Evolutionary conservation across 345 rosid genomes (phyloP).

Genomic region (Litchi chinensis): DNA sequence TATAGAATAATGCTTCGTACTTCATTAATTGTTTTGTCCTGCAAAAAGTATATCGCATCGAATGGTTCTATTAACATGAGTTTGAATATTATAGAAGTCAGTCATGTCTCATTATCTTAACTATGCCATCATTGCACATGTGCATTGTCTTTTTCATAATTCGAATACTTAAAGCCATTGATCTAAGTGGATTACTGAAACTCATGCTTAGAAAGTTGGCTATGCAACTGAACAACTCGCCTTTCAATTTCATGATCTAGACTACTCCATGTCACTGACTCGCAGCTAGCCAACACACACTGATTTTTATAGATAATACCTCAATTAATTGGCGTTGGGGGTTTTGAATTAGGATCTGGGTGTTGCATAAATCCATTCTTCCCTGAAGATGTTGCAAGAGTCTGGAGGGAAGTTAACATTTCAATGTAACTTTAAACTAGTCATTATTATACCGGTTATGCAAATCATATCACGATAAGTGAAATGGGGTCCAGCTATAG

Average conservation of each 20-base stretch:
- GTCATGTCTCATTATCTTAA: too few relatives aligned
- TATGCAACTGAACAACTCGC: too few relatives aligned
- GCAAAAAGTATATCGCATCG: too few relatives aligned
- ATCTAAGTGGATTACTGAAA: too few relatives aligned
- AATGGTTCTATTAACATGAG: too few relatives aligned
- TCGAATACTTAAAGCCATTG: too few relatives aligned
- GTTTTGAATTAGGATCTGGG: slow-evolving; percentile 79
- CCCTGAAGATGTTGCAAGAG: slow-evolving; percentile 79
- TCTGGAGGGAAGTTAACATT: slow-evolving; percentile 61
- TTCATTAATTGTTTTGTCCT: too few relatives aligned
- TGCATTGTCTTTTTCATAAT: too few relatives aligned
- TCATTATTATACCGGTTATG: background rate
- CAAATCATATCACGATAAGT: background rate
- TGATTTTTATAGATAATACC: slow-evolving; percentile 44
- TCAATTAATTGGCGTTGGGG: slow-evolving; percentile 59
- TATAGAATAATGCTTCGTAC: too few relatives aligned
- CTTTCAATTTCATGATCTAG: slow-evolving; percentile 93
- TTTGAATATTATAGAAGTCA: too few relatives aligned
- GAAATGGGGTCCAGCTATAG: background rate
- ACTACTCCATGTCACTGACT: slow-evolving; percentile 56
- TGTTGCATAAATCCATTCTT: slow-evolving; percentile 90
- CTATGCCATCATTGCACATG: too few relatives aligned
- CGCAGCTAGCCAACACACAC: slow-evolving; percentile 52
- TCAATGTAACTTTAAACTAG: background rate
- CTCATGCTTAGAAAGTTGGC: too few relatives aligned